These are phyloP conservation scores for Boletus pseudo-olivaceus DNA, from an alignment of 768 basidiomycete genomes.

Conservation along the genomic window DNA sequence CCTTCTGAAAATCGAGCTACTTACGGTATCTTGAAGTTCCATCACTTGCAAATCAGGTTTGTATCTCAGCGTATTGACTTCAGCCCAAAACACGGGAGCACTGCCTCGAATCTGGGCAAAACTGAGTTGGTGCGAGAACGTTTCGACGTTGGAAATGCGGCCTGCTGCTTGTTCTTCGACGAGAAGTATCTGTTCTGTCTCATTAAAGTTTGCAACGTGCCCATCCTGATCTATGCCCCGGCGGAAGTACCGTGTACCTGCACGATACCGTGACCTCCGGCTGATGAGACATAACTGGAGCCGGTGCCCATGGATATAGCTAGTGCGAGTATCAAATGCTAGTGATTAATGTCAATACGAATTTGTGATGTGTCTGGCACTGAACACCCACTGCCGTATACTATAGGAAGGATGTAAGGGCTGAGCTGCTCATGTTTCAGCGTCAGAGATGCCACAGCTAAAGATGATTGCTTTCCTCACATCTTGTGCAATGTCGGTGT, in stretches of 20 bases:
- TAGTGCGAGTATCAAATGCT: constrained; percentile 86
- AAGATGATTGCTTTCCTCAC: constrained; percentile 40
- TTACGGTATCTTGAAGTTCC: constrained; percentile 84
- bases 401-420: constrained; percentile 84
- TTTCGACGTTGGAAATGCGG: constrained; percentile 39
- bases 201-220: constrained; percentile 95
- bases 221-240: constrained; percentile 88
- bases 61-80: constrained; percentile 92
- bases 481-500: constrained; percentile 54
- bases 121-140: constrained; percentile 62
- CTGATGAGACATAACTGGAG: constrained; percentile 87
- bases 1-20: constrained; percentile 21
- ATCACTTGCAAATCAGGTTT: constrained; percentile 96
- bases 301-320: constrained; percentile 71
- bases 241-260: constrained; percentile 96
- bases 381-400: constrained; percentile 83
- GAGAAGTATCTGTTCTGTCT: constrained; percentile 92
- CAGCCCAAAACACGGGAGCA: constrained; percentile 93
- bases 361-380: neutral
- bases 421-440: constrained; percentile 54
- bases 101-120: constrained; percentile 95
- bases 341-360: constrained; percentile 7
- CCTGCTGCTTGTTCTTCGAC: constrained; percentile 57
- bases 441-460: constrained; percentile 7
- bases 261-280: constrained; percentile 88